Evolutionary conservation across 768 basidiomycete species (phyloP).

Genomic region (Suillus subluteus): DNA sequence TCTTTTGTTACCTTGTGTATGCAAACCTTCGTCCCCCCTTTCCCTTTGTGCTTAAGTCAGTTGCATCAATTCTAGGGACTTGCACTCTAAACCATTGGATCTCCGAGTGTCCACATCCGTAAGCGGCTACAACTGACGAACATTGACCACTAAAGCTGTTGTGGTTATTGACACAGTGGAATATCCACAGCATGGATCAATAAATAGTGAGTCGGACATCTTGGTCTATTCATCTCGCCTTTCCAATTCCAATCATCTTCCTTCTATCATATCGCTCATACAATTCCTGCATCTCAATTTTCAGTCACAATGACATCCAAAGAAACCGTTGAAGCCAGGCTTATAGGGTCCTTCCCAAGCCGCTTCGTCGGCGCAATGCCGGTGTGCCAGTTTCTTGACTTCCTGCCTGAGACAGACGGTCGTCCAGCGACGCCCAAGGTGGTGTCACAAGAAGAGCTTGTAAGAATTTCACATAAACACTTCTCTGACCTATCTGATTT

Average conservation of each 20-base stretch:
- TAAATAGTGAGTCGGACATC: background rate
- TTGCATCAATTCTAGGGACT: background rate
- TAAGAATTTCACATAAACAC: background rate
- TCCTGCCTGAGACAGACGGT: background rate
- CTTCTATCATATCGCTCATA: background rate
- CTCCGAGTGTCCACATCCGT: background rate
- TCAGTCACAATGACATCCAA: background rate
- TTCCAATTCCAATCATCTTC: background rate
- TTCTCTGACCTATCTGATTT: background rate
- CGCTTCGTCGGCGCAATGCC: constrained; percentile 1
- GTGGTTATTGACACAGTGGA: background rate
- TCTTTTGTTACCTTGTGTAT: background rate
- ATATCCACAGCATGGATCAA: background rate
- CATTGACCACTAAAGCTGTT: background rate
- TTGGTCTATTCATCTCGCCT: background rate
- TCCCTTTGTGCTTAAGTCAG: background rate
- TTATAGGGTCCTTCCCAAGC: background rate
- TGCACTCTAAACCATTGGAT: background rate
- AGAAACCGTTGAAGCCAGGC: background rate
- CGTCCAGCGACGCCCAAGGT: background rate
- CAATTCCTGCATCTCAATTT: background rate
- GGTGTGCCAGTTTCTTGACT: background rate
- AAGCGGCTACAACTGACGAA: background rate
- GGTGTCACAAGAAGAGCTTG: background rate
- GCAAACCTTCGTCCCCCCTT: background rate